Percentiles rank a stretch among this genome's conserved stretches.
These are phyloP conservation scores for Ogataea trehalophila DNA, from an alignment of 805 yeast species.

Conservation along the genomic window DNA sequence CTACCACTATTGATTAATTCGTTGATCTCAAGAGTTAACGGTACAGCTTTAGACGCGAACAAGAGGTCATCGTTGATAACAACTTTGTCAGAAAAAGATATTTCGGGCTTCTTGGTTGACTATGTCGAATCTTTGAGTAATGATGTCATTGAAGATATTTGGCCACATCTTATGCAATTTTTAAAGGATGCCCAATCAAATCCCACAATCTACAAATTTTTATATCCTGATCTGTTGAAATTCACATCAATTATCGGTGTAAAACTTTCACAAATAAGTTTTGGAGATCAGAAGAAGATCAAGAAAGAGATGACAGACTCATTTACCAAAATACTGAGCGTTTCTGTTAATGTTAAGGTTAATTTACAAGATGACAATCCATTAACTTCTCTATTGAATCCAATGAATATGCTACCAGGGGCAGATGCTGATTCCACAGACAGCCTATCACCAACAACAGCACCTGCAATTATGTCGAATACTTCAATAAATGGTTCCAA, in stretches of 20 bases:
- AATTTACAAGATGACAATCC: conserved; percentile 15
- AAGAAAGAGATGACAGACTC: conserved; percentile 44
- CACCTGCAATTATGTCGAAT: background rate
- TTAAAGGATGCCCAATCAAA: conserved; percentile 53
- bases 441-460: background rate
- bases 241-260: conserved; percentile 47
- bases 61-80: conserved; percentile 44
- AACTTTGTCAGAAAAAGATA: conserved; percentile 38
- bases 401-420: conserved; percentile 19
- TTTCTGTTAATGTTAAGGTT: conserved; percentile 21
- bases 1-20: conserved; percentile 63
- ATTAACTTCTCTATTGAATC: conserved; percentile 17
- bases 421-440: conserved; percentile 11
- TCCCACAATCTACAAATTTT: conserved; percentile 39
- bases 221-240: conserved; percentile 50
- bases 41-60: conserved; percentile 20
- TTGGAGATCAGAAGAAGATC: conserved; percentile 56
- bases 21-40: conserved; percentile 42
- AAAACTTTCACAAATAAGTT: conserved; percentile 54
- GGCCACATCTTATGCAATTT: conserved; percentile 53
- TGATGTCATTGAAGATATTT: conserved; percentile 78
- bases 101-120: conserved; percentile 49
- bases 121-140: conserved; percentile 66
- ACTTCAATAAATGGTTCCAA: background rate
- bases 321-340: conserved; percentile 21